These are phyloP conservation scores for Nigrospora oryzae DNA, from an alignment of 2,329 filamentous ascomycete species.

Conservation along the genomic window DNA sequence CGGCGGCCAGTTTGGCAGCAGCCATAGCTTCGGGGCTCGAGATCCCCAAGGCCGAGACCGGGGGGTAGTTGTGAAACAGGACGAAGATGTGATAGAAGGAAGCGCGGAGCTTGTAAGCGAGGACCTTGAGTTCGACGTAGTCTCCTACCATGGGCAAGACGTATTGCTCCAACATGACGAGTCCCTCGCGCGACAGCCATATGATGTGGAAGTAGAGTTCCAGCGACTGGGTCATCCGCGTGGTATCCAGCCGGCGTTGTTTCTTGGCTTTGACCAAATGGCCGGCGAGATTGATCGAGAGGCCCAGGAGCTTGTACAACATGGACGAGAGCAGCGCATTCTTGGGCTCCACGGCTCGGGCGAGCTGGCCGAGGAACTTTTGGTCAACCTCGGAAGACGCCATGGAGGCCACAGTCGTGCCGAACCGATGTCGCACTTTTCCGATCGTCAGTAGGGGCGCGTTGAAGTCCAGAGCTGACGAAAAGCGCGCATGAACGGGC, in stretches of 20 bases:
- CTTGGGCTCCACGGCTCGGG: constrained; percentile 67
- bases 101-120: constrained; percentile 84
- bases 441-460: too few relatives aligned
- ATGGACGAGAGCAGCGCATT: constrained; percentile 74
- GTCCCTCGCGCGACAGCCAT: constrained; percentile 88
- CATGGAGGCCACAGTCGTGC: constrained; percentile 42
- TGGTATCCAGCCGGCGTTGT: constrained; percentile 71
- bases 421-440: too few relatives aligned
- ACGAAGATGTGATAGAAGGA: constrained; percentile 97
- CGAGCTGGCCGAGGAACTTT: constrained; percentile 88
- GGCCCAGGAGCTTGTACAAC: constrained; percentile 83
- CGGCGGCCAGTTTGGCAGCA: constrained; percentile 13
- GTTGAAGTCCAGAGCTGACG: too few relatives aligned
- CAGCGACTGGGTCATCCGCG: constrained; percentile 69
- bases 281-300: constrained; percentile 80
- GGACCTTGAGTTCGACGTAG: constrained; percentile 76
- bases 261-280: constrained; percentile 78
- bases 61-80: constrained; percentile 85
- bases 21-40: constrained; percentile 36
- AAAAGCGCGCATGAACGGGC: too few relatives aligned
- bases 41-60: constrained; percentile 55
- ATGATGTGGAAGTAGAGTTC: constrained; percentile 83
- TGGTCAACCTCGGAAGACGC: constrained; percentile 95
- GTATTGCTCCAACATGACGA: constrained; percentile 80
- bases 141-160: constrained; percentile 76